Base-by-base conservation (phyloP, 768 basidiomycete species). In the Leccinum truebloodii region DNA sequence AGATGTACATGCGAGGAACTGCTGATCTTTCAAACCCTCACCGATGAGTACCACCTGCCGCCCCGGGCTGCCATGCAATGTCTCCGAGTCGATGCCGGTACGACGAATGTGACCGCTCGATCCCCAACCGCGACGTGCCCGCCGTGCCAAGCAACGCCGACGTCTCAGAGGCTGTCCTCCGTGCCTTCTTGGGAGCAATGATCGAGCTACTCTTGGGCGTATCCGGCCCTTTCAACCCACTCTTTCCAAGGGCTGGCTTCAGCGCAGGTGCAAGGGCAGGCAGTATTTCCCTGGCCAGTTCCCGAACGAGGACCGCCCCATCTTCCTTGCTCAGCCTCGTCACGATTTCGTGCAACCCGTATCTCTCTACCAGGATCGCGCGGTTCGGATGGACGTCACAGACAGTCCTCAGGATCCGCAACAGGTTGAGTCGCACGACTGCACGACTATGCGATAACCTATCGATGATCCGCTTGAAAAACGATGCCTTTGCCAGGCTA, bases 321-420 rank as follows among this genome's bases (percentile, higher is more conserved):
- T 99, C 97, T 54, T 88, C 86, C 63, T 86, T 83, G 69, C 91
- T 92, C 53, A 98, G 77, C 62, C 83, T 82, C 65, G 87, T 84
- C 59, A 99, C 92, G 3, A 94, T 86, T 35, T 87, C 89, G 59
- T 90, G 80, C 54, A 96, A 76, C 0, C 90, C 91, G 69, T 91
- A 96, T 52, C 85, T 81, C 70, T 92, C 89, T 26, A 96, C 92
- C 53, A 95, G 78, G 67, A 87, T 84, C 3, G 86, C 86, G 9
- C 89, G 83, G 67, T 95, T 94, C 3, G 94, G 93, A 65, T 95
- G 92, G 8, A 88, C 87, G 63, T 99, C 96, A 73, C 92, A 95
- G 2, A 95, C 87, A 0, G 89, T 83, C 60, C 88, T 84, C 49
- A 96, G 79, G 59, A 98, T 86, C 52, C 92, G 86, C 58, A 99